These are phyloP conservation scores for Saccharomycopsis sp. DNA, from an alignment of 805 yeast species.

Conservation along the genomic window DNA sequence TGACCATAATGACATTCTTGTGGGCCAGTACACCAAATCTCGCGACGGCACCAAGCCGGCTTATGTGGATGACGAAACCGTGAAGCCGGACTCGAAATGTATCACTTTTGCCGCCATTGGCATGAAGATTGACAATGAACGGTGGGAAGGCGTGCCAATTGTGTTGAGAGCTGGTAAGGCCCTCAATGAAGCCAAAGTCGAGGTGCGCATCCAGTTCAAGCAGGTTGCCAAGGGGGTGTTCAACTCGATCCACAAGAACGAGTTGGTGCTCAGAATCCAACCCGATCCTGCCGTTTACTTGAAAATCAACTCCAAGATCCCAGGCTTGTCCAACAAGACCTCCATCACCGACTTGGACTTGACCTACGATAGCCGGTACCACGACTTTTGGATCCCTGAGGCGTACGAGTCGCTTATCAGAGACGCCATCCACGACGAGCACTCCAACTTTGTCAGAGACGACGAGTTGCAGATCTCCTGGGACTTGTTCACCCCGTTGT, in stretches of 20 bases:
- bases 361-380: conserved; percentile 72
- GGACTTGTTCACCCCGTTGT: conserved; percentile 86
- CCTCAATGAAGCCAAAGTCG: conserved; percentile 89
- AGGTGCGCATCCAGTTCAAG: conserved; percentile 86
- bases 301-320: conserved; percentile 88
- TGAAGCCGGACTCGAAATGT: conserved; percentile 69
- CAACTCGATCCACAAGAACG: conserved; percentile 76
- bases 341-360: conserved; percentile 85
- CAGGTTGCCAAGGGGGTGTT: conserved; percentile 79
- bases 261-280: conserved; percentile 87
- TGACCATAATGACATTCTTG: conserved; percentile 52
- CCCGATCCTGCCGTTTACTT: conserved; percentile 91
- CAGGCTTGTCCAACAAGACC: conserved; percentile 79
- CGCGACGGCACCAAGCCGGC: conserved; percentile 86
- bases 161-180: conserved; percentile 97
- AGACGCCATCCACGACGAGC: conserved; percentile 86
- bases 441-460: conserved; percentile 95
- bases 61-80: conserved; percentile 88
- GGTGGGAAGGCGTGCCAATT: conserved; percentile 98
- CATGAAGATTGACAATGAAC: conserved; percentile 74
- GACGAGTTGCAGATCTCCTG: conserved; percentile 93
- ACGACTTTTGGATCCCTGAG: conserved; percentile 91
- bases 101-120: conserved; percentile 88
- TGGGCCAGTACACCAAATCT: conserved; percentile 84
- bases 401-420: conserved; percentile 94